These are phyloP conservation scores for Rhodotorula sp. DNA, from an alignment of 1,284 basidiomycete genomes.

Conservation along the genomic window DNA sequence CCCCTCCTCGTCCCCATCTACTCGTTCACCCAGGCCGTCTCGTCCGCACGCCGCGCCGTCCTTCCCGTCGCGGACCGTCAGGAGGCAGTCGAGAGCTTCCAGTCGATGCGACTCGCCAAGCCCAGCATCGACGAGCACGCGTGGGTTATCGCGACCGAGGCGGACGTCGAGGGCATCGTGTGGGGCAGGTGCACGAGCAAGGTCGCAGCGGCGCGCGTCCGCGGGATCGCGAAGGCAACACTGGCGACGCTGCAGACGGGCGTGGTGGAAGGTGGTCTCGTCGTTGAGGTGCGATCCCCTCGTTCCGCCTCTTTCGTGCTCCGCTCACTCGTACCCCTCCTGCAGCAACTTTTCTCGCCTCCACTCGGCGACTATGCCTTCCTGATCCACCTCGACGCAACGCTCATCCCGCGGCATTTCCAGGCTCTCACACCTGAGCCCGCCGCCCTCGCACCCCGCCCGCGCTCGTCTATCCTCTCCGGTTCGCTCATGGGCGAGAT, in stretches of 20 bases:
- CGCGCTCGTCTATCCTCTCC: constrained; percentile 46
- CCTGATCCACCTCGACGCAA: constrained; percentile 70
- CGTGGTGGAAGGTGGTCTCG: constrained; percentile 52
- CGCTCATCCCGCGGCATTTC: constrained; percentile 68
- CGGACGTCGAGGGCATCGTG: constrained; percentile 70
- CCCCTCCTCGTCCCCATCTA: constrained; percentile 59
- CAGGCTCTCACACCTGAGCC: constrained; percentile 53
- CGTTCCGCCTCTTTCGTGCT: background rate
- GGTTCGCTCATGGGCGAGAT: constrained; percentile 45
- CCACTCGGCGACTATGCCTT: constrained; percentile 84
- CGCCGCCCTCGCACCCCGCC: constrained; percentile 57
- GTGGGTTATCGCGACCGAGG: constrained; percentile 80
- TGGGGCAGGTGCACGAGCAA: constrained; percentile 74
- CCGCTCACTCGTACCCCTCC: background rate
- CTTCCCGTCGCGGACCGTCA: constrained; percentile 57
- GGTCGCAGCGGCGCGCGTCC: constrained; percentile 69
- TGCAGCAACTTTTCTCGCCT: constrained; percentile 76
- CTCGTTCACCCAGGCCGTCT: constrained; percentile 50
- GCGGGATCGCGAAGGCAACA: constrained; percentile 71
- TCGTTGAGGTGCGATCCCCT: constrained; percentile 58
- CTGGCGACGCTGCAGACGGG: constrained; percentile 53
- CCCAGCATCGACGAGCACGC: constrained; percentile 59
- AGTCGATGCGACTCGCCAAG: constrained; percentile 51
- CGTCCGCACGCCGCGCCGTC: constrained; percentile 39
- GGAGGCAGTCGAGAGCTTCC: constrained; percentile 61